Conservation (phyloP, 2,329 filamentous ascomycete species). For the Blumeriella jaapii region DNA sequence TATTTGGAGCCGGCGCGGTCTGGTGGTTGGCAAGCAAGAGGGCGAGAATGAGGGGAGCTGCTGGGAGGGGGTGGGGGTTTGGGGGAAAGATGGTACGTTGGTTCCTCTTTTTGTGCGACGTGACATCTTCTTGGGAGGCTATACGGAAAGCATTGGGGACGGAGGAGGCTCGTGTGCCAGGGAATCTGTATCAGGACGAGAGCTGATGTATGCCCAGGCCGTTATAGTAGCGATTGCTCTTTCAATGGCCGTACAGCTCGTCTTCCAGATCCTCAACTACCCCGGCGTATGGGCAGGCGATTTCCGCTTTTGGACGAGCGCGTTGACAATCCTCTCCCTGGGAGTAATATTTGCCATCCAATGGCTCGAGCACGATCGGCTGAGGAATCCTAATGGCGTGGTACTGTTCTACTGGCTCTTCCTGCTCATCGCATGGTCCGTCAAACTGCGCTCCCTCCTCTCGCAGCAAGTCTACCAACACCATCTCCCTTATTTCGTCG, state of each 20-base stretch:
- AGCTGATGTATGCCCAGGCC: slow-evolving; percentile 33
- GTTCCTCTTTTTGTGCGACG: background rate
- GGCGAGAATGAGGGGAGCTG: slow-evolving; percentile 52
- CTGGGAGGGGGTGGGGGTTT: slow-evolving; percentile 83
- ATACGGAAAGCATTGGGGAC: background rate
- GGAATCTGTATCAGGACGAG: no score
- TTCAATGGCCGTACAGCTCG: slow-evolving; percentile 47
- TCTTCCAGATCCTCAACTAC: slow-evolving; percentile 48
- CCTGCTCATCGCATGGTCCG: slow-evolving; percentile 48
- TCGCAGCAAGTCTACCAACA: slow-evolving; percentile 44
- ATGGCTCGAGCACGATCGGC: slow-evolving; percentile 58
- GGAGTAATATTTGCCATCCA: slow-evolving; percentile 54
- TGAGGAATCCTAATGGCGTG: slow-evolving; percentile 57
- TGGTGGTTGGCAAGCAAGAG: slow-evolving; percentile 69
- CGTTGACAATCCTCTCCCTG: slow-evolving; percentile 49
- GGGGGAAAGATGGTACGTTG: slow-evolving; percentile 73
- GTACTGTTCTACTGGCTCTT: slow-evolving; percentile 66
- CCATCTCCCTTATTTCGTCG: slow-evolving; percentile 50
- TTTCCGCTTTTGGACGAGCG: slow-evolving; percentile 60
- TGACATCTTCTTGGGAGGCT: background rate
- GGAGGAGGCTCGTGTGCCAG: no score
- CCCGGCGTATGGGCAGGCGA: slow-evolving; percentile 49
- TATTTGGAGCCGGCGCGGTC: slow-evolving; percentile 66
- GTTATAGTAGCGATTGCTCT: slow-evolving; percentile 45
- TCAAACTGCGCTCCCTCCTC: slow-evolving; percentile 59